Conservation (phyloP, 2,329 filamentous ascomycete species). For the Aspergillus phoenicis region DNA sequence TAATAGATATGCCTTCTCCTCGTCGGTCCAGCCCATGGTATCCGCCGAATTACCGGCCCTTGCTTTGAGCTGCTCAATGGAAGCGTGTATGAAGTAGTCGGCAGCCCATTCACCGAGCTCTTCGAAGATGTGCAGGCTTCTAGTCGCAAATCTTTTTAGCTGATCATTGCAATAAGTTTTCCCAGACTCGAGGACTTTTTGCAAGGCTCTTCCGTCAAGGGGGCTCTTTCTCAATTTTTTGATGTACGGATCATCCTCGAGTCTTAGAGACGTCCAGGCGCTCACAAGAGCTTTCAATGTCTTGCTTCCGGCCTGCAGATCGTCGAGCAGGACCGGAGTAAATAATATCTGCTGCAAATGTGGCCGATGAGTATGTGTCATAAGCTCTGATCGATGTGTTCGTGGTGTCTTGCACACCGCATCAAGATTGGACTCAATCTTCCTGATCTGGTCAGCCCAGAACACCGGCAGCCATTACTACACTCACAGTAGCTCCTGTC, state of each 20-base stretch:
- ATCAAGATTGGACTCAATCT: constrained; percentile 70
- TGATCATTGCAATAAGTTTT: constrained; percentile 54
- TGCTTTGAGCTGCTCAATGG: constrained; percentile 43
- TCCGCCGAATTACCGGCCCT: constrained; percentile 29
- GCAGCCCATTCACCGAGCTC: constrained; percentile 70
- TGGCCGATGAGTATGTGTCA: constrained; percentile 70
- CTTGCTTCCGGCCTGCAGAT: constrained; percentile 9
- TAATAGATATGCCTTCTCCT: constrained; percentile 58
- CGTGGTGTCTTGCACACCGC: constrained; percentile 70
- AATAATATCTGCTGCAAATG: constrained; percentile 33
- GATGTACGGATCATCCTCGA: constrained; percentile 64
- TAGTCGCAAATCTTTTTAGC: constrained; percentile 57
- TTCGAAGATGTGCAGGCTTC: constrained; percentile 53
- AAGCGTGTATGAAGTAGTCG: constrained; percentile 64
- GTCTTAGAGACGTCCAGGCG: constrained; percentile 53
- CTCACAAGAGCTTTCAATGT: constrained; percentile 50
- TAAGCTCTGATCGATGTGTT: constrained; percentile 67
- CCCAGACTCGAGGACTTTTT: constrained; percentile 30
- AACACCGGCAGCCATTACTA: neutral
- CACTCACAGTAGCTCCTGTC: constrained; percentile 55
- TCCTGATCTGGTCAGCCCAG: constrained; percentile 30
- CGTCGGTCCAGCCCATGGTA: constrained; percentile 51
- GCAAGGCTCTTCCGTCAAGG: constrained; percentile 34
- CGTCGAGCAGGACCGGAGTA: constrained; percentile 2
- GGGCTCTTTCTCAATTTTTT: constrained; percentile 49